These are phyloP conservation scores for Aspergillus cavernicola DNA, from an alignment of 495 filamentous ascomycete species.

Conservation along the genomic window DNA sequence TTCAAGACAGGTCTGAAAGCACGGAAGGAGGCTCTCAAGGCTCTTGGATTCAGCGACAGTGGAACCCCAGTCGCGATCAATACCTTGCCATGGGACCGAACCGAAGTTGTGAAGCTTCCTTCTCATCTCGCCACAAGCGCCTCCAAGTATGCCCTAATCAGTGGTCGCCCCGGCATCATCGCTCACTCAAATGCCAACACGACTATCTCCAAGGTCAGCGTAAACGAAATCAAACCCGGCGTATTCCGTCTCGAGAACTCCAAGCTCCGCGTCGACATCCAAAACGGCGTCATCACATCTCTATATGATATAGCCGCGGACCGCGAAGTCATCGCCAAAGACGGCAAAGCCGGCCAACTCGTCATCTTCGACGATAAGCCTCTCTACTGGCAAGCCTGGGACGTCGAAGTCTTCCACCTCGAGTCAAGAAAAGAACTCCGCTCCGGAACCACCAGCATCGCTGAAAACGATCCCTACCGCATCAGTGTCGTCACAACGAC, in stretches of 20 bases:
- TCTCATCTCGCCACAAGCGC: constrained; percentile 20
- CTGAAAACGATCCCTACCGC: constrained; percentile 68
- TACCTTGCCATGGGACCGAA: constrained; percentile 78
- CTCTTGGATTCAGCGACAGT: constrained; percentile 54
- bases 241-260: constrained; percentile 76
- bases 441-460: constrained; percentile 60
- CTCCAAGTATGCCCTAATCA: constrained; percentile 46
- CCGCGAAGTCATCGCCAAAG: constrained; percentile 75
- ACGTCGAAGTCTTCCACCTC: constrained; percentile 94
- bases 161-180: constrained; percentile 44
- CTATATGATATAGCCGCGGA: constrained; percentile 66
- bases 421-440: constrained; percentile 76
- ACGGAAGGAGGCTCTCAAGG: constrained; percentile 63
- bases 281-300: constrained; percentile 74
- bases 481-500: constrained; percentile 78
- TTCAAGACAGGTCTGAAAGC: constrained; percentile 71
- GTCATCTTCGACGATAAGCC: constrained; percentile 98
- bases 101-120: constrained; percentile 64
- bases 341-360: constrained; percentile 80
- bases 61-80: constrained; percentile 59
- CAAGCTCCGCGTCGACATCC: constrained; percentile 66
- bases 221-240: constrained; percentile 61
- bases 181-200: constrained; percentile 46
- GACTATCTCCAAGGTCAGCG: constrained; percentile 48
- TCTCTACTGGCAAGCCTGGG: constrained; percentile 98